Conservation (phyloP, 129 eudicot species). For the Chrysanthemum makinoi region DNA sequence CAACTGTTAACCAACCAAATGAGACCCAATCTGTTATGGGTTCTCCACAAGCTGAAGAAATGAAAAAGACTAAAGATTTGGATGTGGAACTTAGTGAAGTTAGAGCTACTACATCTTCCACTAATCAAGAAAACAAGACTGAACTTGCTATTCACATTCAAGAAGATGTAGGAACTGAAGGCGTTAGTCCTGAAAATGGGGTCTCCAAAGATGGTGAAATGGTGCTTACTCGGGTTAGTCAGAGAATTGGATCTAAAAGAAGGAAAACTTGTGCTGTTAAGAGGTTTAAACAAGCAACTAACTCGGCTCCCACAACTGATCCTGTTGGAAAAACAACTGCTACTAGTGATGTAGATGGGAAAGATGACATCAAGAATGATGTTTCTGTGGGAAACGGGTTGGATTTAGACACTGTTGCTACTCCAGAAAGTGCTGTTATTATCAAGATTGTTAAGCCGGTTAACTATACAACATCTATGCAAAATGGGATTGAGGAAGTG, state of each 20-base stretch:
- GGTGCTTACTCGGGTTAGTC: constrained; percentile 39
- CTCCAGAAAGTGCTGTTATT: constrained; percentile 34
- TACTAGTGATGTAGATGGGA: constrained; percentile 28
- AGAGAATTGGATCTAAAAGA: constrained; percentile 50
- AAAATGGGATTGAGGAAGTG: constrained; percentile 49
- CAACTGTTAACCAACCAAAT: constrained; percentile 22
- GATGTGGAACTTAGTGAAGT: constrained; percentile 33
- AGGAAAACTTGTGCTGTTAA: constrained; percentile 85
- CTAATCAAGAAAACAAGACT: constrained; percentile 26
- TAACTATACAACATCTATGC: constrained; percentile 51
- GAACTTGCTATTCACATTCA: constrained; percentile 31
- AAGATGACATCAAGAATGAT: constrained; percentile 21
- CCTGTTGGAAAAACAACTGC: constrained; percentile 7
- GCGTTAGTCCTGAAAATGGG: constrained; percentile 31
- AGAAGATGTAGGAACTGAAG: constrained; percentile 30
- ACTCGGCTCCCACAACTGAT: constrained; percentile 21
- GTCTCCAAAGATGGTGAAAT: constrained; percentile 30
- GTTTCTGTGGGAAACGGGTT: constrained; percentile 22
- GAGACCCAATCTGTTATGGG: constrained; percentile 28
- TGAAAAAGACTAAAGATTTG: constrained; percentile 25
- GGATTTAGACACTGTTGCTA: constrained; percentile 19
- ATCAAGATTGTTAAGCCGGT: constrained; percentile 64
- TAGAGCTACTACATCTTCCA: constrained; percentile 31
- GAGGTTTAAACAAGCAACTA: constrained; percentile 58
- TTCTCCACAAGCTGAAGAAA: constrained; percentile 29